Percentiles rank a stretch among this genome's conserved stretches.
Evolutionary conservation across 352 stramenopile species (phyloP).

Genomic region (Albugo laibachii): DNA sequence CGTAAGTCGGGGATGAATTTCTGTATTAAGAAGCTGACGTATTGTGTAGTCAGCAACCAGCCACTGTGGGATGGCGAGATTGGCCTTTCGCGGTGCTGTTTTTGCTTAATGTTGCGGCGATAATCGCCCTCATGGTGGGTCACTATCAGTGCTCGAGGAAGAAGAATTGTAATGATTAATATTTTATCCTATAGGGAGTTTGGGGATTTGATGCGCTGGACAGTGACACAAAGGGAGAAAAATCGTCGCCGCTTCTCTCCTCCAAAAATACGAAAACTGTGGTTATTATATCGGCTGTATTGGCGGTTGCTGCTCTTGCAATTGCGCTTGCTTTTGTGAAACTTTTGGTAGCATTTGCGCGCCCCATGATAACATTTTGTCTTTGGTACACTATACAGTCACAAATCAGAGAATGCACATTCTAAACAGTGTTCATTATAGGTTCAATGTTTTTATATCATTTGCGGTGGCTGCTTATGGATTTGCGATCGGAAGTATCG

Average conservation of each 20-base stretch:
- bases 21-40: background rate
- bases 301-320: constrained; percentile 36
- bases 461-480: constrained; percentile 45
- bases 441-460: constrained; percentile 58
- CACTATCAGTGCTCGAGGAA: background rate
- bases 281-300: constrained; percentile 25
- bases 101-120: constrained; percentile 47
- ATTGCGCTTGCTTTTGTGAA: constrained; percentile 48
- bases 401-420: background rate
- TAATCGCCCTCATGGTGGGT: constrained; percentile 35
- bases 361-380: constrained; percentile 69
- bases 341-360: constrained; percentile 56
- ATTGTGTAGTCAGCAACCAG: constrained; percentile 12
- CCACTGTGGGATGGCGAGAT: constrained; percentile 32
- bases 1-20: constrained; percentile 13
- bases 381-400: constrained; percentile 19
- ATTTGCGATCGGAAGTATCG: constrained; percentile 42
- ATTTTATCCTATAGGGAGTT: constrained; percentile 9
- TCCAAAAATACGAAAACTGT: constrained; percentile 36
- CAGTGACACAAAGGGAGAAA: constrained; percentile 16
- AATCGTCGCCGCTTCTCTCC: constrained; percentile 25
- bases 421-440: background rate
- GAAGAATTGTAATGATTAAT: background rate
- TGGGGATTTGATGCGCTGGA: constrained; percentile 34
- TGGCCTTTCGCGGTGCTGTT: constrained; percentile 67